Evolutionary conservation across 2,329 filamentous ascomycete genomes (phyloP).

Genomic region (Aspergillus sp.): DNA sequence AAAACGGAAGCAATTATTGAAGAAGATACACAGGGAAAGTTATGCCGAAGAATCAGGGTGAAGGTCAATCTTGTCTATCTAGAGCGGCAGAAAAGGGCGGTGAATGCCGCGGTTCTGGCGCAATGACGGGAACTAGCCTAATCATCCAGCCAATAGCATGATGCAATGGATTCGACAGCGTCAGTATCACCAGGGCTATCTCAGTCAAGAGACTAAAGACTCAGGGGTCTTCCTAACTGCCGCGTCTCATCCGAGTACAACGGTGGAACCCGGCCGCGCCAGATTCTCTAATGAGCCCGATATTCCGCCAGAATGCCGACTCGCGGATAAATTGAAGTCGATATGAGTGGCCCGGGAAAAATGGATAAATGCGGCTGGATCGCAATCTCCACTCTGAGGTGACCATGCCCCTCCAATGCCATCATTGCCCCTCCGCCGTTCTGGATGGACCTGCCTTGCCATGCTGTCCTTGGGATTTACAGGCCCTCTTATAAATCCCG

Average conservation of each 20-base stretch:
- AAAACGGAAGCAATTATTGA: neutral
- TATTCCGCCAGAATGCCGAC: no score
- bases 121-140: no score
- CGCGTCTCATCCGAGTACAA: no score
- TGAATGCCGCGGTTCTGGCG: neutral
- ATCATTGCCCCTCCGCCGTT: constrained; percentile 18
- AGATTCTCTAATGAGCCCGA: no score
- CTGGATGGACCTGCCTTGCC: constrained; percentile 25
- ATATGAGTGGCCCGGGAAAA: constrained; percentile 8
- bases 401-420: constrained; percentile 20
- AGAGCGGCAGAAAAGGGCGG: constrained; percentile 12
- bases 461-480: constrained; percentile 4
- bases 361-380: constrained; percentile 1
- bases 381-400: constrained; percentile 12
- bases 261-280: no score
- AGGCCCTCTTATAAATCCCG: constrained; percentile 15
- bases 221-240: neutral
- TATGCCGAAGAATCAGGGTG: neutral
- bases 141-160: no score
- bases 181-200: no score
- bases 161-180: no score
- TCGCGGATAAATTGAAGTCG: neutral
- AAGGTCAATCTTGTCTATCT: no score
- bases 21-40: neutral
- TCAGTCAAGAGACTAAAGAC: no score